phyloP scores from a whole-genome alignment of 2,329 filamentous ascomycete genomes.

The Ophiocordyceps camponoti-rufipedis region DNA sequence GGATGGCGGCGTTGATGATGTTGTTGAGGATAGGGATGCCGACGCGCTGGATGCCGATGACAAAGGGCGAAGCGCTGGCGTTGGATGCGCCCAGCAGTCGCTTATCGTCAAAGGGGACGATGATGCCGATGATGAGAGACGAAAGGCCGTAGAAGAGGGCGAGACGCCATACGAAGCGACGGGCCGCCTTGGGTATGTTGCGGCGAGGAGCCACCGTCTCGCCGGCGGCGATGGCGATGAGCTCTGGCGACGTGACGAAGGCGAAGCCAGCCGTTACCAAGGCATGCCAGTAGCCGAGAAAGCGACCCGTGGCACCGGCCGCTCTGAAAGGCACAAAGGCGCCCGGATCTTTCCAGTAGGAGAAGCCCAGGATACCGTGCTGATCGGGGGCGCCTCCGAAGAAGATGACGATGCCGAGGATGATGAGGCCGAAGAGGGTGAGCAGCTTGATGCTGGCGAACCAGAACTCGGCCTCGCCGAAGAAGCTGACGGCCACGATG shows the following conservation, averaged over 20 bases:
- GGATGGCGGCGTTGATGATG: slow-evolving; percentile 49
- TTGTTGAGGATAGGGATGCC: slow-evolving; percentile 45
- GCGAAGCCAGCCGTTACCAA: slow-evolving; percentile 41
- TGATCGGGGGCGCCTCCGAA: slow-evolving; percentile 34
- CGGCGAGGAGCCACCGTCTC: slow-evolving; percentile 45
- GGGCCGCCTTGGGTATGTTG: slow-evolving; percentile 47
- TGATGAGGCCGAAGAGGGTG: slow-evolving; percentile 37
- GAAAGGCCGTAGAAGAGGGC: slow-evolving; percentile 46
- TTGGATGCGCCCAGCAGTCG: slow-evolving; percentile 39
- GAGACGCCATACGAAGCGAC: slow-evolving; percentile 42
- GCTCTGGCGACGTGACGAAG: slow-evolving; percentile 44
- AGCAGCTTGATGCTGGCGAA: slow-evolving; percentile 43
- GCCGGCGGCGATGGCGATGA: slow-evolving; percentile 44
- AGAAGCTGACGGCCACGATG: slow-evolving; percentile 36
- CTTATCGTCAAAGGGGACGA: slow-evolving; percentile 46
- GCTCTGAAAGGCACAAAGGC: slow-evolving; percentile 30
- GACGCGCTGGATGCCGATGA: slow-evolving; percentile 47
- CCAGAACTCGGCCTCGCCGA: slow-evolving; percentile 44
- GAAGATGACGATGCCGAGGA: slow-evolving; percentile 36
- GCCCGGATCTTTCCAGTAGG: slow-evolving; percentile 19
- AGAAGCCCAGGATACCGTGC: slow-evolving; percentile 25
- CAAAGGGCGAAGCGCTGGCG: slow-evolving; percentile 41
- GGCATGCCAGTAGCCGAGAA: slow-evolving; percentile 39
- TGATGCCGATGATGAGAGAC: slow-evolving; percentile 40
- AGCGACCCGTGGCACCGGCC: slow-evolving; percentile 27